Percentiles rank a stretch among this genome's conserved stretches.
Conservation (phyloP, 768 basidiomycete species). For the Tricholoma flavovirens region DNA sequence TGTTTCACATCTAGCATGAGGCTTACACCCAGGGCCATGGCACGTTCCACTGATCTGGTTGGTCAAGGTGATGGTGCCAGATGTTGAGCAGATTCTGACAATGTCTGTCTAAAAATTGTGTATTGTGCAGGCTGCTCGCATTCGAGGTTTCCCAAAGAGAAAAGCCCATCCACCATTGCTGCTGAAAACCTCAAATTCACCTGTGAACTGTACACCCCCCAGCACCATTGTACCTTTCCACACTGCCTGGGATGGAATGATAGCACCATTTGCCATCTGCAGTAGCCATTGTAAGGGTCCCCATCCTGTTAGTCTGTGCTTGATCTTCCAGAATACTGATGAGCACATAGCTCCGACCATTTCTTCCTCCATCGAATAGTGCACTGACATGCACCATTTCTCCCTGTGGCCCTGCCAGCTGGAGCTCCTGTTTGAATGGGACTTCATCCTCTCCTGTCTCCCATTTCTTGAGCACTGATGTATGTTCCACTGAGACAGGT, state of each 20-base stretch:
- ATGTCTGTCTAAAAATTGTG: neutral
- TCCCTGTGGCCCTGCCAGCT: conserved; percentile 12
- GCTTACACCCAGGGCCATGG: neutral
- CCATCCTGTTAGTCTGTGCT: conserved; percentile 6
- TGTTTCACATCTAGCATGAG: too few relatives aligned
- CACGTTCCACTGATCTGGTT: neutral
- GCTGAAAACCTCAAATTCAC: conserved; percentile 19
- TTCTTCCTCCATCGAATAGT: too few relatives aligned
- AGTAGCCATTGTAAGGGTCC: conserved; percentile 7
- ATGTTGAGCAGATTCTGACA: neutral
- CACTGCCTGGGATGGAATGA: conserved; percentile 13
- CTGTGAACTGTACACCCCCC: conserved; percentile 1
- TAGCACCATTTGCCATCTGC: conserved; percentile 26
- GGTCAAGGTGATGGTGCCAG: neutral
- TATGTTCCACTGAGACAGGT: conserved; percentile 1
- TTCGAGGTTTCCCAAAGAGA: neutral
- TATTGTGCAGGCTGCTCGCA: neutral
- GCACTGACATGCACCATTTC: conserved; percentile 17
- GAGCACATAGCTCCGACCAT: too few relatives aligned
- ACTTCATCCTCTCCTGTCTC: too few relatives aligned
- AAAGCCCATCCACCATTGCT: too few relatives aligned
- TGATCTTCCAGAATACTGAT: conserved; percentile 10
- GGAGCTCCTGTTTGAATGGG: conserved; percentile 19
- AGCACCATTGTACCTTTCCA: conserved; percentile 19
- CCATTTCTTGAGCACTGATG: neutral